Conservation (phyloP, 1,139 yeast species). For the Taphrina sp. region DNA sequence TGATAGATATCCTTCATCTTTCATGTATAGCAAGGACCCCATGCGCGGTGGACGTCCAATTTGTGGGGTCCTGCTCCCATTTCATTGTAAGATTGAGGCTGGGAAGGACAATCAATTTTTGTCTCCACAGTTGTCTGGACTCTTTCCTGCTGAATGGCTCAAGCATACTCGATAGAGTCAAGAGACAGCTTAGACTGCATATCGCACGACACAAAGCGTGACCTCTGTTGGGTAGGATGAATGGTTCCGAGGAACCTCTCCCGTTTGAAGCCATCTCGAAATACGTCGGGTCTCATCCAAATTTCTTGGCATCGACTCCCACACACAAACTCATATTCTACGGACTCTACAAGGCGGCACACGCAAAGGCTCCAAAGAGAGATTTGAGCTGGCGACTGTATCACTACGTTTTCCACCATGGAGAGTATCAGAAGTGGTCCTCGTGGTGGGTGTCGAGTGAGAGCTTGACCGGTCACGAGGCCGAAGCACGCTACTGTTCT, state of each 20-base stretch:
- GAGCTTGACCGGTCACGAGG: background rate
- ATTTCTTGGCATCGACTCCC: background rate
- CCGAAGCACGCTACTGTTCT: slow-evolving; percentile 5
- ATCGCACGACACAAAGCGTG: no score
- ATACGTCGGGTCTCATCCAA: slow-evolving; percentile 19
- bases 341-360: slow-evolving; percentile 16
- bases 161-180: no score
- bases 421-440: slow-evolving; percentile 14
- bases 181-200: no score
- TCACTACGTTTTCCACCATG: background rate
- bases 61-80: no score
- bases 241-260: background rate
- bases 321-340: slow-evolving; percentile 11
- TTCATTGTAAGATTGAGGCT: no score
- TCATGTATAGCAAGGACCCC: no score
- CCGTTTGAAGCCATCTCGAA: slow-evolving; percentile 20
- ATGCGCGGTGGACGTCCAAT: no score
- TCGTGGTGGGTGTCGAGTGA: slow-evolving; percentile 16
- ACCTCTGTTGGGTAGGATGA: no score
- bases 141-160: no score
- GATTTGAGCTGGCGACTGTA: slow-evolving; percentile 6
- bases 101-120: background rate
- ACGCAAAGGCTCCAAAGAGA: slow-evolving; percentile 10
- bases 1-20: no score
- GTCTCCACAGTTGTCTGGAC: no score